Conservation (phyloP, 352 stramenopile species). For the Phytophthora fragariae region DNA sequence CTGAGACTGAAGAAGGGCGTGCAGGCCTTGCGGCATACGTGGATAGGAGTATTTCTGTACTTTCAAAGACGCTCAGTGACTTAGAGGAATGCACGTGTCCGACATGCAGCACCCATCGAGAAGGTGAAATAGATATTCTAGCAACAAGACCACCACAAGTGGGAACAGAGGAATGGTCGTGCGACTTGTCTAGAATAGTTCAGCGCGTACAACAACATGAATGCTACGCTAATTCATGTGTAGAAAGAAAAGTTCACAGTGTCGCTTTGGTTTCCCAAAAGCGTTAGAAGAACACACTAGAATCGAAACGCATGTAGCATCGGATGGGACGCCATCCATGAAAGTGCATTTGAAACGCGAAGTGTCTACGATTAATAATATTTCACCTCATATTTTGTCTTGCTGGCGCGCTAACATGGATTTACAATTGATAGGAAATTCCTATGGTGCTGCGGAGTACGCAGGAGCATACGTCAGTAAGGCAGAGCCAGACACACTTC, state of each 20-base stretch:
- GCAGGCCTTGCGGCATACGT: background rate
- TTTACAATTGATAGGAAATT: too few relatives aligned
- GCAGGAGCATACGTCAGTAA: too few relatives aligned
- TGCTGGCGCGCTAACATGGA: constrained; percentile 5
- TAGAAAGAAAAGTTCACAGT: background rate
- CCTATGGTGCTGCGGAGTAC: too few relatives aligned
- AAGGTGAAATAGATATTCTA: background rate
- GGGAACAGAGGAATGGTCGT: background rate
- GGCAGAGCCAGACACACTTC: too few relatives aligned
- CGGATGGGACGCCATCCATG: constrained; percentile 4
- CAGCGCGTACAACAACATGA: background rate
- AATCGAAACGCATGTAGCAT: background rate
- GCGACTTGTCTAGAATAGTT: background rate
- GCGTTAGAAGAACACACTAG: background rate
- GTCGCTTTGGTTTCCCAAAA: constrained; percentile 9
- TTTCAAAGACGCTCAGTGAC: constrained; percentile 6
- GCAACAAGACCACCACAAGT: background rate
- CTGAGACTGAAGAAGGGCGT: background rate
- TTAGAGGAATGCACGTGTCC: background rate
- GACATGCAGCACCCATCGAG: background rate
- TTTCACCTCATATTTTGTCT: constrained; percentile 1
- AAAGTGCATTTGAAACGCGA: constrained; percentile 6
- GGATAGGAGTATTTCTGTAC: constrained; percentile 2
- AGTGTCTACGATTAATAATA: constrained; percentile 15
- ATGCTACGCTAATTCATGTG: background rate